A percentile compares a stretch with the other conserved stretches of the same genome.
These are phyloP conservation scores for Lizonia empirigonia DNA, from an alignment of 2,329 filamentous ascomycete genomes.

Conservation along the genomic window DNA sequence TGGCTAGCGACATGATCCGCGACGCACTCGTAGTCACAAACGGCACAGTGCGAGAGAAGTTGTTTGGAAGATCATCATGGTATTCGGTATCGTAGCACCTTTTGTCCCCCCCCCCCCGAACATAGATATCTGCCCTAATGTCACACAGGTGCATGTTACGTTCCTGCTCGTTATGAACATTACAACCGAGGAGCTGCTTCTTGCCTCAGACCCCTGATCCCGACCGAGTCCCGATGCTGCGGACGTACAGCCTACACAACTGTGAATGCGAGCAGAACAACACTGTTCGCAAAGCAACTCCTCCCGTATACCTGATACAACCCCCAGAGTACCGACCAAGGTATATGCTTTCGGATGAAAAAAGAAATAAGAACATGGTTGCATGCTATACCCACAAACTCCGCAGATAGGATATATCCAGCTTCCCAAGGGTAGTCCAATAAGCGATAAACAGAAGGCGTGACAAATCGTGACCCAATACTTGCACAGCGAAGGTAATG, in stretches of 20 bases:
- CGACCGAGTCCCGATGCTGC: conserved; percentile 1
- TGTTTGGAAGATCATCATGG: conserved; percentile 19
- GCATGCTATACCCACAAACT: conserved; percentile 21
- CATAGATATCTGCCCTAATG: conserved; percentile 16
- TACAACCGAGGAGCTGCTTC: conserved; percentile 17
- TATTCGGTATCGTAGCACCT: conserved; percentile 23
- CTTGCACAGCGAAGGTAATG: conserved; percentile 34
- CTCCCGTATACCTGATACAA: conserved; percentile 31
- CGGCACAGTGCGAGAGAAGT: conserved; percentile 11
- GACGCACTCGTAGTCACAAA: conserved; percentile 10
- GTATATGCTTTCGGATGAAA: conserved; percentile 37
- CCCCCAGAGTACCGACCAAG: conserved; percentile 33
- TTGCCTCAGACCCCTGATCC: neutral
- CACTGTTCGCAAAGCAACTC: conserved; percentile 13
- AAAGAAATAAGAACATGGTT: conserved; percentile 16
- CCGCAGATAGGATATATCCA: conserved; percentile 29
- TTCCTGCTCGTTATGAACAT: conserved; percentile 15
- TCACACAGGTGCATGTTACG: conserved; percentile 7
- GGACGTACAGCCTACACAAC: conserved; percentile 1
- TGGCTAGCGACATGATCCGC: conserved; percentile 20
- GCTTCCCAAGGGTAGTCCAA: conserved; percentile 26
- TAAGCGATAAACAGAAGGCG: conserved; percentile 27
- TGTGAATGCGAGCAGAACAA: conserved; percentile 16
- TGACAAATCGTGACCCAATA: conserved; percentile 35
- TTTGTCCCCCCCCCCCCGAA: conserved; percentile 10